These are phyloP conservation scores for Vitis rotundifolia DNA, from an alignment of 164 flowering plant genomes.

Conservation along the genomic window DNA sequence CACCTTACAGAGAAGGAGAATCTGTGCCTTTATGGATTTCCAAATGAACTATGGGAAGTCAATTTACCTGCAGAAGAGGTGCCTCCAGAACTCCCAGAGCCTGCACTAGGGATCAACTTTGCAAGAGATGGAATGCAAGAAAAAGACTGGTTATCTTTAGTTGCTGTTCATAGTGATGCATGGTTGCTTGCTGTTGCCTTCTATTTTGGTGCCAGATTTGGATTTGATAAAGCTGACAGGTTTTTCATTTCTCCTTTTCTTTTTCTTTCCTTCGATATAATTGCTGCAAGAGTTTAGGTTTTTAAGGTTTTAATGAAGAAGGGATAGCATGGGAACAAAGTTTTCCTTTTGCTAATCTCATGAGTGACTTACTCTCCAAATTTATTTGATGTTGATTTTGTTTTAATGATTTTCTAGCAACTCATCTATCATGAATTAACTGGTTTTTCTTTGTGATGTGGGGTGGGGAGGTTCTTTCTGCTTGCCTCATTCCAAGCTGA, in stretches of 20 bases:
- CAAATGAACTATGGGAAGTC: constrained; percentile 79
- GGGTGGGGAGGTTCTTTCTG: too few relatives aligned
- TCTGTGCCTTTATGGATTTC: constrained; percentile 74
- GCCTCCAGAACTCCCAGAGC: constrained; percentile 85
- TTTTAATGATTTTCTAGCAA: too few relatives aligned
- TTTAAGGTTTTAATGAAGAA: neutral
- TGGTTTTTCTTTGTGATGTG: too few relatives aligned
- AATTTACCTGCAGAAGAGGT: constrained; percentile 84
- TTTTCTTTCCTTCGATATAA: neutral
- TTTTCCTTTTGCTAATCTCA: too few relatives aligned
- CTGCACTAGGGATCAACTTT: constrained; percentile 77
- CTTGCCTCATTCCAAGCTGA: too few relatives aligned
- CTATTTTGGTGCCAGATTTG: constrained; percentile 77
- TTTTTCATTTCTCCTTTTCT: constrained; percentile 11
- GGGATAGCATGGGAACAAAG: neutral
- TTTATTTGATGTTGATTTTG: too few relatives aligned
- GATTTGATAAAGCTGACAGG: constrained; percentile 78
- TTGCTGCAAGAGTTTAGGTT: neutral
- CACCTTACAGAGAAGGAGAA: constrained; percentile 63
- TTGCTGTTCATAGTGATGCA: constrained; percentile 79
- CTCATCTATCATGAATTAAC: too few relatives aligned
- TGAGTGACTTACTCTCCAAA: too few relatives aligned
- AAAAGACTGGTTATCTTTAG: constrained; percentile 73
- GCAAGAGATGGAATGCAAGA: constrained; percentile 83
- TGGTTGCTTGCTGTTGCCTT: constrained; percentile 80